Conservation (phyloP, 768 basidiomycete species). For the Glaciozyma antarctica region DNA sequence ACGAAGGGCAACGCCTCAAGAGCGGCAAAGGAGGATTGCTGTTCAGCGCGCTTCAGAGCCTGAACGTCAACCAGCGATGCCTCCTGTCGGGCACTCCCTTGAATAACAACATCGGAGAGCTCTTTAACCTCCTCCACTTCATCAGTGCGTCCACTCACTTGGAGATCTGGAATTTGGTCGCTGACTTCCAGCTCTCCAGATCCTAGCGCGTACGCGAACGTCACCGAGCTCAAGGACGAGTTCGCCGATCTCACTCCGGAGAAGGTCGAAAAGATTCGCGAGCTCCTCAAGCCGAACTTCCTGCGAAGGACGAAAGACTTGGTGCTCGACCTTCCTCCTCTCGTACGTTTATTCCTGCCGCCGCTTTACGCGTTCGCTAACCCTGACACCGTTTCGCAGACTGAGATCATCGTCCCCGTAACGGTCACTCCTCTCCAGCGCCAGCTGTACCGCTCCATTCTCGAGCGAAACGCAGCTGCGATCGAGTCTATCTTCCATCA, state of each 20-base stretch:
- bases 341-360: slow-evolving; percentile 5
- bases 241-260: slow-evolving; percentile 72
- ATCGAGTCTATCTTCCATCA: slow-evolving; percentile 25
- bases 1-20: slow-evolving; percentile 69
- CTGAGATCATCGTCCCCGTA: slow-evolving; percentile 44
- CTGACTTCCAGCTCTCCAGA: slow-evolving; percentile 40
- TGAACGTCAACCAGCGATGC: slow-evolving; percentile 16
- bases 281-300: slow-evolving; percentile 71
- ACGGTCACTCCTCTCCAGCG: slow-evolving; percentile 40
- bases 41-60: slow-evolving; percentile 13
- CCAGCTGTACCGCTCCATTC: slow-evolving; percentile 37
- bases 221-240: slow-evolving; percentile 62
- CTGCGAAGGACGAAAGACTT: slow-evolving; percentile 70
- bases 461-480: slow-evolving; percentile 37
- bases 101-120: slow-evolving; percentile 91
- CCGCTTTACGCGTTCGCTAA: too few relatives aligned
- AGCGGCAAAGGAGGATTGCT: slow-evolving; percentile 47
- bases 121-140: slow-evolving; percentile 97
- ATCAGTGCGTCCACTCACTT: slow-evolving; percentile 40
- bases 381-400: slow-evolving; percentile 1
- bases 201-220: slow-evolving; percentile 61
- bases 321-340: slow-evolving; percentile 33
- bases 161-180: neutral
- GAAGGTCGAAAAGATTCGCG: slow-evolving; percentile 68
- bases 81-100: slow-evolving; percentile 69